These are phyloP conservation scores for Myxozyma neotropica DNA, from an alignment of 805 yeast species.

Conservation along the genomic window DNA sequence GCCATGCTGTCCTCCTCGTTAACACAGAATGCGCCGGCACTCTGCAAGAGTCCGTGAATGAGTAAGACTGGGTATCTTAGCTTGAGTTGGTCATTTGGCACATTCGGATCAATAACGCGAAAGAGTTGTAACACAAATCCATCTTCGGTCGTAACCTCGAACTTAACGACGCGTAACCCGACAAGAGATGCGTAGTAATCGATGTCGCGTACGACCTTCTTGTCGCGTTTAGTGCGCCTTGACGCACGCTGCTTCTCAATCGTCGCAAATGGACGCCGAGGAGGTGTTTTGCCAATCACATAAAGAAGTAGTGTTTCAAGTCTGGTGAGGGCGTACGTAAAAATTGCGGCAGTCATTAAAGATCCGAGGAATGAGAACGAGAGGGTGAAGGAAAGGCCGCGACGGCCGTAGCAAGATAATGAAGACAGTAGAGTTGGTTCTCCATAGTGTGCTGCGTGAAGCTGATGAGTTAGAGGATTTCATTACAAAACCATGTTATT, in stretches of 20 bases:
- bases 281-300: neutral
- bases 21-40: constrained; percentile 82
- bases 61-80: constrained; percentile 65
- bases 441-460: constrained; percentile 8
- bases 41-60: constrained; percentile 85
- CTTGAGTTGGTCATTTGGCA: constrained; percentile 39
- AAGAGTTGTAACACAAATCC: constrained; percentile 74
- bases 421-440: constrained; percentile 5
- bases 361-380: constrained; percentile 26
- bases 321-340: neutral
- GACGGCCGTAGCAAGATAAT: constrained; percentile 15
- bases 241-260: constrained; percentile 23
- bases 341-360: constrained; percentile 19
- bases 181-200: constrained; percentile 67
- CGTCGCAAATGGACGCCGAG: constrained; percentile 23
- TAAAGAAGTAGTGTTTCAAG: neutral
- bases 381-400: constrained; percentile 20
- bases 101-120: constrained; percentile 58
- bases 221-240: constrained; percentile 41
- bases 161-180: constrained; percentile 61
- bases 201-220: constrained; percentile 54
- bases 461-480: neutral
- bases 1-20: constrained; percentile 82
- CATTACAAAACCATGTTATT: too few species aligned
- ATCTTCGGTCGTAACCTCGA: constrained; percentile 70